Evolutionary conservation across 306 rosid genomes (phyloP).

Genomic region (Cucurbita maxima): DNA sequence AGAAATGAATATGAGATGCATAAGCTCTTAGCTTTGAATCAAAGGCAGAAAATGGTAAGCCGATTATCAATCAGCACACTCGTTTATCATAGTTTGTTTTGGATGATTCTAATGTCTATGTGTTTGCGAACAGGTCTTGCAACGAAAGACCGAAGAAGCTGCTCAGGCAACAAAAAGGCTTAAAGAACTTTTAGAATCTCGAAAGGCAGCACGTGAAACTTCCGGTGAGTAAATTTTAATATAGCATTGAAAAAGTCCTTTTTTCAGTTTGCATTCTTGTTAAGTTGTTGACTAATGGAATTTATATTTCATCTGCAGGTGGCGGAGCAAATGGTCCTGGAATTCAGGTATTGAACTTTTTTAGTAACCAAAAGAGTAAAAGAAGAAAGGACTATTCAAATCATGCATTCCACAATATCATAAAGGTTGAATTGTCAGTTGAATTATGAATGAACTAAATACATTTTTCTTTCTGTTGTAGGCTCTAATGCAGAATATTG

Average conservation of each 20-base stretch:
- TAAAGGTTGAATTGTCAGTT: neutral
- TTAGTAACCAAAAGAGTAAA: neutral
- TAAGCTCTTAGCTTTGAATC: conserved; percentile 81
- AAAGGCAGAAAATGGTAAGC: conserved; percentile 85
- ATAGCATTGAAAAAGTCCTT: neutral
- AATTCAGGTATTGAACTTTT: conserved; percentile 44
- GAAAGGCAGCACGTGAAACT: conserved; percentile 63
- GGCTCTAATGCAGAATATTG: conserved; percentile 85
- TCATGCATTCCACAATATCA: neutral
- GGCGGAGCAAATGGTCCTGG: conserved; percentile 52
- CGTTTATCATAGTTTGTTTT: neutral
- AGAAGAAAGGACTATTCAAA: neutral
- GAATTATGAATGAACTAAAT: neutral
- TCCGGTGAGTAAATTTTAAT: conserved; percentile 20
- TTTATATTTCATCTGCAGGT: conserved; percentile 18
- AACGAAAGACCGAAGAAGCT: conserved; percentile 96
- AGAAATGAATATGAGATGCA: conserved; percentile 97
- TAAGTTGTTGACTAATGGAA: conserved; percentile 4
- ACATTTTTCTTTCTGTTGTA: conserved; percentile 13
- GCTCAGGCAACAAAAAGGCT: conserved; percentile 81
- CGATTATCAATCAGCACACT: conserved; percentile 8
- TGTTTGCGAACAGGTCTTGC: conserved; percentile 47
- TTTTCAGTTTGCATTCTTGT: neutral
- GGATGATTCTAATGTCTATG: conserved; percentile 6
- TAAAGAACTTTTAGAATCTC: conserved; percentile 79